Evolutionary conservation across 352 stramenopile species (phyloP), one percentile per base, ranked within the genome.

Genomic region (Albugo candida): DNA sequence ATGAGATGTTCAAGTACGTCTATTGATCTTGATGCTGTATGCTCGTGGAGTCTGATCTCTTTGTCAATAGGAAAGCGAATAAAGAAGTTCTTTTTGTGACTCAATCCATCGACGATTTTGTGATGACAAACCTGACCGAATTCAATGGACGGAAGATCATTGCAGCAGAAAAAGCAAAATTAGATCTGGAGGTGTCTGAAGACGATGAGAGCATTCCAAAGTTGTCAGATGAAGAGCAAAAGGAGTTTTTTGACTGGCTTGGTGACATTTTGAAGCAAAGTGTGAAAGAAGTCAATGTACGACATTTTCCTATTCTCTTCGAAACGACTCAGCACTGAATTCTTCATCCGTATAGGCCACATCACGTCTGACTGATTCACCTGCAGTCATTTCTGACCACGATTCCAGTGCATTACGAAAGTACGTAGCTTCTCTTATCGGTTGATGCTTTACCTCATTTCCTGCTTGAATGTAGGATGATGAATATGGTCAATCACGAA

Each of bases 41-140:
- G 21, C 0, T 38, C 14, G 21, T 13, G 41, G 20, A 16, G 16
- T 1, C 51, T 14, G 45, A 13, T 40, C 12, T 41, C 20, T 47
- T 56, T 19, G 34, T 48, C 16, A 21, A 46, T 43, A 89, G 76
- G 58, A 87, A 88, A 60, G 70, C 72, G 47, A 89, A 89, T 60
- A 89, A 87, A 61, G 85, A 97, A 55, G 95, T 99, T 40, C 61
- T 99, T 40, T 99, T 99, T 53, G 71, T 99, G 41, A 99, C 98
- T 69, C 93, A 85, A 56, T 74, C 93, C 6, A 97, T 99, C 52
- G 96, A 99, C 56, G 96, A 99, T 61, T 99, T 99, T 55, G 95
- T 99, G 41, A 98, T 99, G 92, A 94, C 83, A 34, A 99, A 98
- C 64, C 67, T 99, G 42, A 86, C 72, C 42, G 80, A 92, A 52